Conservation (phyloP, 2,329 filamentous ascomycete species). For the Penicillium sp. region DNA sequence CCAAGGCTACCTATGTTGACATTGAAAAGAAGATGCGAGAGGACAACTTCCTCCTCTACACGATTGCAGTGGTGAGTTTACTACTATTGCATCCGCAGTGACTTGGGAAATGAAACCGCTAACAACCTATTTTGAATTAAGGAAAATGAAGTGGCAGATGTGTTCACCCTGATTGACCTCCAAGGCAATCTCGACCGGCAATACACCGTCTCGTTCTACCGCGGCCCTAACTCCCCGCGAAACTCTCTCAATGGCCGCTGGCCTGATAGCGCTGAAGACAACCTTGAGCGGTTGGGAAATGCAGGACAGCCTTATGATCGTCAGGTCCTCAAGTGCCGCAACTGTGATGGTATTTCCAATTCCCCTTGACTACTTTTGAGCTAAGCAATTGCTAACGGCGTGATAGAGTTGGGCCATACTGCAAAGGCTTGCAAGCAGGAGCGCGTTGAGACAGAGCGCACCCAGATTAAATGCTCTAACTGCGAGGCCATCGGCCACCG, state of each 20-base stretch:
- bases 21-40: slow-evolving; percentile 54
- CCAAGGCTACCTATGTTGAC: slow-evolving; percentile 46
- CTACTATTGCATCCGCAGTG: neutral
- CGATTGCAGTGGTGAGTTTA: slow-evolving; percentile 51
- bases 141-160: slow-evolving; percentile 43
- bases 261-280: slow-evolving; percentile 51
- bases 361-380: neutral
- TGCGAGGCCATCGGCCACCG: slow-evolving; percentile 50
- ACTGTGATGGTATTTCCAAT: slow-evolving; percentile 45
- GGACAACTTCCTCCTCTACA: slow-evolving; percentile 47
- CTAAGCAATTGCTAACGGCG: slow-evolving; percentile 1
- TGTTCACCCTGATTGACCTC: slow-evolving; percentile 53
- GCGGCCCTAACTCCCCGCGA: slow-evolving; percentile 48
- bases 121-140: slow-evolving; percentile 15
- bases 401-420: slow-evolving; percentile 50
- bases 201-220: slow-evolving; percentile 53
- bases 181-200: slow-evolving; percentile 53
- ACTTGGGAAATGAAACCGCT: neutral
- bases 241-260: slow-evolving; percentile 48
- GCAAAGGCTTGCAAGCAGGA: slow-evolving; percentile 51
- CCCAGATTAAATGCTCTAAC: slow-evolving; percentile 52
- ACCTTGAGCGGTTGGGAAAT: slow-evolving; percentile 51
- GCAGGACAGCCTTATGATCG: slow-evolving; percentile 54
- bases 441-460: slow-evolving; percentile 35
- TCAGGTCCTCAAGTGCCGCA: slow-evolving; percentile 51